Percentiles rank a stretch among this genome's conserved stretches.
Conservation (phyloP, 495 filamentous ascomycete species). For the Pseudevernia furfuracea region DNA sequence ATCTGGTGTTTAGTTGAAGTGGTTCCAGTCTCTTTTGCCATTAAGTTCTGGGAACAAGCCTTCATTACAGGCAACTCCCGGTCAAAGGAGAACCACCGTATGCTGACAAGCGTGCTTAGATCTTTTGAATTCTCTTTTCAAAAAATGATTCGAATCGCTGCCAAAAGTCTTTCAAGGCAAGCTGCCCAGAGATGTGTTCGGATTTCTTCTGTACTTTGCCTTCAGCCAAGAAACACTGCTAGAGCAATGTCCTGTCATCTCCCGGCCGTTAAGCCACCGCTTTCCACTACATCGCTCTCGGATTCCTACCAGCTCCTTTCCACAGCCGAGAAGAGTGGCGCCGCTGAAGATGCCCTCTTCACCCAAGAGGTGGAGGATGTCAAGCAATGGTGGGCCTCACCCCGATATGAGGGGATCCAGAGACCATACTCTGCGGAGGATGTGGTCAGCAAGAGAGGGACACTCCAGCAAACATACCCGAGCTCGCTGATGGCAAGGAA, state of each 20-base stretch:
- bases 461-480: slow-evolving; percentile 77
- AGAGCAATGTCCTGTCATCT: slow-evolving; percentile 17
- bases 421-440: slow-evolving; percentile 84
- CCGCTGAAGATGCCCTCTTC: slow-evolving; percentile 74
- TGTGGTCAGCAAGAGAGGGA: slow-evolving; percentile 86
- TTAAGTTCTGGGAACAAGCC: too few relatives aligned
- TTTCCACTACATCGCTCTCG: slow-evolving; percentile 49
- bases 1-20: too few relatives aligned
- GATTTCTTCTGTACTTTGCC: background rate
- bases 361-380: slow-evolving; percentile 73
- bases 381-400: slow-evolving; percentile 76
- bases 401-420: slow-evolving; percentile 81
- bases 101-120: too few relatives aligned
- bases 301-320: slow-evolving; percentile 77
- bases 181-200: background rate
- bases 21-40: too few relatives aligned
- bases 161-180: background rate
- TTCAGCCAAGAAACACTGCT: background rate
- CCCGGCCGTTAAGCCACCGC: slow-evolving; percentile 35
- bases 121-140: too few relatives aligned
- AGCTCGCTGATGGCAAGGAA: slow-evolving; percentile 91
- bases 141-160: background rate
- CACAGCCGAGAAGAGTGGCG: slow-evolving; percentile 61
- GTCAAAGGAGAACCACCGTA: too few relatives aligned
- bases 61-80: too few relatives aligned